Base-by-base conservation (phyloP, 2,329 filamentous ascomycete species). In the Colletotrichum lentis region DNA sequence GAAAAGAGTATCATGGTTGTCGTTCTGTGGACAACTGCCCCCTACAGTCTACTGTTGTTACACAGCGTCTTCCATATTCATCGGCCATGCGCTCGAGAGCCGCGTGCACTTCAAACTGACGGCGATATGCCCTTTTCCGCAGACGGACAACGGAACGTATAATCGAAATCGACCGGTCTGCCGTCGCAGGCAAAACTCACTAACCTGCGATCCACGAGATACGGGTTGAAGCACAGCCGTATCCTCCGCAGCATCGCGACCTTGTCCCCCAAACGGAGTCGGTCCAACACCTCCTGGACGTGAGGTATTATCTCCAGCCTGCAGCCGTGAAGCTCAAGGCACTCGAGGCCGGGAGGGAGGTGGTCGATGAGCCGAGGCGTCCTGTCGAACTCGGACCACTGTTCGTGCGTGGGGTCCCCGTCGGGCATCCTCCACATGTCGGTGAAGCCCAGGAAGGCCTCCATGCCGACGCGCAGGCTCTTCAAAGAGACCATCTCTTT, bases 401-500 rank as follows among this genome's bases (percentile, higher is more conserved):
- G 22, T 6, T 59, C n/a, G 5, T 49, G 10, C 14, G 16, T 16
- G 1, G 7, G n/a, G 8, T 18, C 14, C 4, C 22, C 14, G 2
- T 24, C 22, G 4, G 35, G 12, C 4, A 59, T 18, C 5, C 7
- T 59, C 31, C 56, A 59, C 10, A 49, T 43, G 27, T 59, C 56
- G 1, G 56, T 49, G 10, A 59, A 59, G 4, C 56, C 56, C n/a
- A 47, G 37, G 14, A 59, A 59, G 22, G 56, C 56, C 31, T 59
- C 56, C 56, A 59, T 59, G 14, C 56, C 56, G 31, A 59, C 49
- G 22, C 31, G 44, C 18, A 59, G 14, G n/a, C 27, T 49, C 31
- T 59, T 59, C 27, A 59, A 7, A 1, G 56, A 49, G 31, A 18
- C 8, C 56, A 59, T 59, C 3, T 49, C 44, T 20, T 37, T 46